Base-by-base conservation (phyloP, 768 basidiomycete genomes). In the Pleurotus tuber-regium region DNA sequence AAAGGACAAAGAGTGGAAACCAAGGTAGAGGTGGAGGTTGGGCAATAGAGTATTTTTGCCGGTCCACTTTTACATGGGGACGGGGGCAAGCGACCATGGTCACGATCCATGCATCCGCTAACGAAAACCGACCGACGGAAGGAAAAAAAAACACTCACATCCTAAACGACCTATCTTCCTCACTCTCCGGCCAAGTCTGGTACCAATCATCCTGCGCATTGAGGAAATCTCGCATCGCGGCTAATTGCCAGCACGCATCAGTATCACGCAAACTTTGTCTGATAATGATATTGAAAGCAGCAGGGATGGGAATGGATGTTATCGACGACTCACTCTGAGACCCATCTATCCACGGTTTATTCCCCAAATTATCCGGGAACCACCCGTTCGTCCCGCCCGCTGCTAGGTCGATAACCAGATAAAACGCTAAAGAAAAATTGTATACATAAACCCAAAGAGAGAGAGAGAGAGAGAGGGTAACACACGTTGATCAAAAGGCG, bases 361-460 rank as follows among this genome's bases (percentile, higher is more conserved):
- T 73, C 29, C 88, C 89, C 2, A 82, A 70, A 4, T 72, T 75
- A 61, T 96, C 93, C 0, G 89, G 89, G 79, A 94, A 95, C 87
- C 87, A 94, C 19, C 92, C 92, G 54, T 80, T 84, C 47, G 87
- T 92, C 0, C 90, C 91, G 0, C 92, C 92, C 0, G 75, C 89
- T 0, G 85, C 88, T 7, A 94, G 69, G 57, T 86, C 74, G 50
- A 94, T 71, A 43, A 87, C 78, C 18, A 94, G 65, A 72, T 90
- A 93, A 66, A 96, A 94, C 1, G 78, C 84, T 86, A 55, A 52
- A 42, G 0, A 12, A 54, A 6, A 11, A 16, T 19, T 29, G 43
- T 16, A 28, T 8, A 43, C 14, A n/a, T 12, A 2, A 14, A 30
- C 43, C 43, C 12, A 18, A 12, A 1, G 1, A 35, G 21, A 55